phyloP scores from a whole-genome alignment of 2,329 filamentous ascomycete species.

The Cercospora zeina region DNA sequence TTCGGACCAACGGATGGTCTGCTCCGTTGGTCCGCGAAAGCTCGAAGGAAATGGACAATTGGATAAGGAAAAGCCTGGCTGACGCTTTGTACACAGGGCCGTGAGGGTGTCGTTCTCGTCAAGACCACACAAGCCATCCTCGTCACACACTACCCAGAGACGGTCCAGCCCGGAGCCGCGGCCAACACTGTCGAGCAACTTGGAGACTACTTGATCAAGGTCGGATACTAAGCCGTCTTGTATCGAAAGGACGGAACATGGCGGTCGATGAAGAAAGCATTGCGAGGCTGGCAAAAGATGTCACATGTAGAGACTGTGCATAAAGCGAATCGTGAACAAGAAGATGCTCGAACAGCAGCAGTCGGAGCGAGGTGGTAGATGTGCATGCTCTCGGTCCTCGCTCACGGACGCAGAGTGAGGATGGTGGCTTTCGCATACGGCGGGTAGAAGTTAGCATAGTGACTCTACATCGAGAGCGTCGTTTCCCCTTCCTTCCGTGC shows the following conservation, averaged over 20 bases:
- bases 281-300: neutral
- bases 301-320: constrained; percentile 1
- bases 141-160: constrained; percentile 80
- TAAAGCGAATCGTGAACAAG: neutral
- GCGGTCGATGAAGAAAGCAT: neutral
- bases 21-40: no score
- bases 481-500: neutral
- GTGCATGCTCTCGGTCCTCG: neutral
- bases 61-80: neutral
- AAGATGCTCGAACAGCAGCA: neutral
- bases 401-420: neutral
- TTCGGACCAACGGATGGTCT: neutral
- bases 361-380: neutral
- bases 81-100: constrained; percentile 57
- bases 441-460: neutral
- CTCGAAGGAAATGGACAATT: neutral
- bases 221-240: constrained; percentile 62
- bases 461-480: neutral
- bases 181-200: constrained; percentile 78
- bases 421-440: neutral
- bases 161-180: constrained; percentile 70
- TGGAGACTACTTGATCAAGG: constrained; percentile 79
- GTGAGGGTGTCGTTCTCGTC: constrained; percentile 75
- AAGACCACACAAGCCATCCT: constrained; percentile 90
- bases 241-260: neutral